A percentile compares a stretch with the other conserved stretches of the same genome.
These are phyloP conservation scores for Psidium friedrichsthalianum DNA, from an alignment of 345 rosid genomes.

Conservation along the genomic window DNA sequence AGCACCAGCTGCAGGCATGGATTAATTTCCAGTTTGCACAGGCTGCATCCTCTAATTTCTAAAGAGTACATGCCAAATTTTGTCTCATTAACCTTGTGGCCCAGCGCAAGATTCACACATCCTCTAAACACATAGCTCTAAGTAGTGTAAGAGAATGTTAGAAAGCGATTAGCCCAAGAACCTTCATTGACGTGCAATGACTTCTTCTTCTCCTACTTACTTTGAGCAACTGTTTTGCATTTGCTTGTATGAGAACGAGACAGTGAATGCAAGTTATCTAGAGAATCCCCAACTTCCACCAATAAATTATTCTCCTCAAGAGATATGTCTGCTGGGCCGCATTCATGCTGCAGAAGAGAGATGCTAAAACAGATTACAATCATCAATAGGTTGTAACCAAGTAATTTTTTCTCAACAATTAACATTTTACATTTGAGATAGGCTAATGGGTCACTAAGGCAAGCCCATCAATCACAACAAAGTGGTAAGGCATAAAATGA, in stretches of 20 bases:
- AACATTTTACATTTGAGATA: background rate
- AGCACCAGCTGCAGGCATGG: background rate
- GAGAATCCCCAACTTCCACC: background rate
- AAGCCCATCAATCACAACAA: background rate
- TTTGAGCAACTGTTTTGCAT: slow-evolving; percentile 35
- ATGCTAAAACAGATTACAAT: background rate
- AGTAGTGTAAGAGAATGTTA: background rate
- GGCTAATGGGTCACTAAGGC: background rate
- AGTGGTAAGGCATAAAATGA: background rate
- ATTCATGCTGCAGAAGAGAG: slow-evolving; percentile 29
- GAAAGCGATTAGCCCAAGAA: background rate
- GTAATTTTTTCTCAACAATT: background rate
- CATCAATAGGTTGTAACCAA: background rate
- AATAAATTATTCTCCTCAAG: slow-evolving; percentile 5
- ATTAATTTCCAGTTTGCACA: background rate
- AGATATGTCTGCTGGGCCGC: slow-evolving; percentile 13
- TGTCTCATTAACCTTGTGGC: background rate
- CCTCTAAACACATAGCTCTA: background rate
- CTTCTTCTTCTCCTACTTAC: slow-evolving; percentile 29
- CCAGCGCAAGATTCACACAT: background rate
- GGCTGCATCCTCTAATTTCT: background rate
- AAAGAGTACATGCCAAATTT: background rate
- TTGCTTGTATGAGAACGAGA: slow-evolving; percentile 11
- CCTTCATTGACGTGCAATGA: slow-evolving; percentile 25
- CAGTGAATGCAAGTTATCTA: slow-evolving; percentile 12